A percentile compares a stretch with the other conserved stretches of the same genome.
Evolutionary conservation across 2,329 filamentous ascomycete species (phyloP).

Genomic region (Aureobasidium mangrovei): DNA sequence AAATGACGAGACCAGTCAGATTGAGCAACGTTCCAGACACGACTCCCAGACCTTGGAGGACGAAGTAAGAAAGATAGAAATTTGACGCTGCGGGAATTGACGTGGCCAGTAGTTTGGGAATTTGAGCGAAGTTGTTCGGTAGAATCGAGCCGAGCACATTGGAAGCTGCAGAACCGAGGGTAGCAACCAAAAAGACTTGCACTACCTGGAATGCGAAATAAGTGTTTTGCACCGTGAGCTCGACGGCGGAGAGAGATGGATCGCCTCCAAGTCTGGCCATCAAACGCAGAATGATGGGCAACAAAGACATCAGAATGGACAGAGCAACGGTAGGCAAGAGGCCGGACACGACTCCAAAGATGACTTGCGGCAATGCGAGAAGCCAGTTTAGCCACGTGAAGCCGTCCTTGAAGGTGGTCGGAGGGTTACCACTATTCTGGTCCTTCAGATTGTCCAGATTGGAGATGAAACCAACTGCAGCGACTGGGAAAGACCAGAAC

Average conservation of each 20-base stretch:
- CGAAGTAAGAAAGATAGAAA: conserved; percentile 92
- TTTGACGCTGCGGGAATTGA: conserved; percentile 72
- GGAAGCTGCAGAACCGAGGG: conserved; percentile 70
- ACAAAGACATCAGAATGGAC: conserved; percentile 74
- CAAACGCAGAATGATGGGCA: conserved; percentile 72
- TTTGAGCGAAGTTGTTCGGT: conserved; percentile 46
- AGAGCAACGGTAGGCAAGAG: conserved; percentile 73
- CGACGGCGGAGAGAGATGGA: conserved; percentile 68
- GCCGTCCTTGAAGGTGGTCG: conserved; percentile 7
- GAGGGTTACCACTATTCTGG: neutral
- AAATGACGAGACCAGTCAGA: conserved; percentile 62
- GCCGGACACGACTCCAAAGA: conserved; percentile 76
- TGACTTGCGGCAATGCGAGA: conserved; percentile 55
- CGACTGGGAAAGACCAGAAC: conserved; percentile 74
- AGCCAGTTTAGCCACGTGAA: conserved; percentile 62
- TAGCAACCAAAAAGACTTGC: conserved; percentile 85
- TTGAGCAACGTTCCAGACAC: conserved; percentile 68
- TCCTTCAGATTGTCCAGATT: conserved; percentile 61
- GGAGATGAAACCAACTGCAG: conserved; percentile 73
- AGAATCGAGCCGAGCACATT: conserved; percentile 57
- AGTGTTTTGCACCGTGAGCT: conserved; percentile 81
- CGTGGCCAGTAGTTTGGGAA: conserved; percentile 24
- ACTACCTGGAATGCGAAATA: conserved; percentile 89
- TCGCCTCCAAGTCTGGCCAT: conserved; percentile 74
- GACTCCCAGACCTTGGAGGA: conserved; percentile 79